Evolutionary conservation across 441 rosid genomes (phyloP).

Genomic region (Kokia cookei): DNA sequence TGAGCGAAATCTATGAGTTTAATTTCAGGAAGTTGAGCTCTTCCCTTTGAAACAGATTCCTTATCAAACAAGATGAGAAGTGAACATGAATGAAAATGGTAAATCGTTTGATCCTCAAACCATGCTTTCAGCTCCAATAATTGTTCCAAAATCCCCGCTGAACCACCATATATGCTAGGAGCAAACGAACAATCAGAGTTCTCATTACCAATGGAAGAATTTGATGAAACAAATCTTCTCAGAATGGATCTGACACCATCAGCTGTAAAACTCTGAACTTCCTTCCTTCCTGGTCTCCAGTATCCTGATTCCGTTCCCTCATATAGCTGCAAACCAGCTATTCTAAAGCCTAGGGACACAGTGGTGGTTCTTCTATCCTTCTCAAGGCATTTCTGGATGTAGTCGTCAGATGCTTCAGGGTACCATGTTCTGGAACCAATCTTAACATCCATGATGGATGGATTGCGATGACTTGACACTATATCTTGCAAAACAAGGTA

Average conservation of each 20-base stretch:
- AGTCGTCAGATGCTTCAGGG: slow-evolving; percentile 70
- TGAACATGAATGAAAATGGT: slow-evolving; percentile 90
- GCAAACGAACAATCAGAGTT: slow-evolving; percentile 60
- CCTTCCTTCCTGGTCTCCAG: slow-evolving; percentile 68
- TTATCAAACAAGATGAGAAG: slow-evolving; percentile 66
- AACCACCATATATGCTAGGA: slow-evolving; percentile 52
- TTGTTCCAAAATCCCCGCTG: slow-evolving; percentile 67
- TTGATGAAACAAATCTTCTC: slow-evolving; percentile 79
- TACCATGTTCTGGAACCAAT: slow-evolving; percentile 97
- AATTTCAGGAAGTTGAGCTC: slow-evolving; percentile 33
- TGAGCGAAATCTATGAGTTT: slow-evolving; percentile 97
- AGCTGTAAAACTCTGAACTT: slow-evolving; percentile 32
- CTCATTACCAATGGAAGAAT: slow-evolving; percentile 26
- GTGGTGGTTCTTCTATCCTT: slow-evolving; percentile 61
- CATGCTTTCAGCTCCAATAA: slow-evolving; percentile 76
- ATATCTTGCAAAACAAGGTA: slow-evolving; percentile 75
- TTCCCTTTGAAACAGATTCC: slow-evolving; percentile 35
- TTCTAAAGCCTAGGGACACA: slow-evolving; percentile 62
- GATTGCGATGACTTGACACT: slow-evolving; percentile 27
- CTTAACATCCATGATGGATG: slow-evolving; percentile 83
- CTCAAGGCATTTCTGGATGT: slow-evolving; percentile 53
- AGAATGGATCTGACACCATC: slow-evolving; percentile 55
- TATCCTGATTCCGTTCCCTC: slow-evolving; percentile 34
- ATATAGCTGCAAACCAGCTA: slow-evolving; percentile 67
- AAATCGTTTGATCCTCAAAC: slow-evolving; percentile 85